Conservation (phyloP, 306 rosid genomes). For the Quercus engelmannii region DNA sequence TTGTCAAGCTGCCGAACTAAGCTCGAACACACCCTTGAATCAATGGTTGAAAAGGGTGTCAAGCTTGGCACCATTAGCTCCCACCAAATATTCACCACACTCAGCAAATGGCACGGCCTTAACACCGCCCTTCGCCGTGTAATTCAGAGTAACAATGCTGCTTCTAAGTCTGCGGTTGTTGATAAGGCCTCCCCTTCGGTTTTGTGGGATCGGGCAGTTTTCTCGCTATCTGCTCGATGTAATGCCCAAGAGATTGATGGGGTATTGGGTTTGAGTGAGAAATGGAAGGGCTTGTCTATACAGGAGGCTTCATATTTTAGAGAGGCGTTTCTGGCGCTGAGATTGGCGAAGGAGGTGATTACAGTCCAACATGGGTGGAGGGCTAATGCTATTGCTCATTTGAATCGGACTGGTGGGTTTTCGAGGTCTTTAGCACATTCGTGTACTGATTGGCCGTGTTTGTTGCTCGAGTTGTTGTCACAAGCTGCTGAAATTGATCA, state of each 20-base stretch:
- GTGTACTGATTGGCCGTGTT: conserved; percentile 87
- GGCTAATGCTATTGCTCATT: conserved; percentile 63
- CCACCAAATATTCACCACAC: conserved; percentile 57
- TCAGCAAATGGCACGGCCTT: conserved; percentile 71
- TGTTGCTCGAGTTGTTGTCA: conserved; percentile 80
- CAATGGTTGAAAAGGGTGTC: conserved; percentile 70
- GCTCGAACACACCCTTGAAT: conserved; percentile 73
- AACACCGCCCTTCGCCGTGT: conserved; percentile 46
- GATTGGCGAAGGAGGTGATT: conserved; percentile 75
- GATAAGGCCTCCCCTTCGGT: conserved; percentile 35
- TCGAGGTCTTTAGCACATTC: conserved; percentile 75
- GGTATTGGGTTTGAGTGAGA: conserved; percentile 44
- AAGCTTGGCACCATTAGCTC: conserved; percentile 63
- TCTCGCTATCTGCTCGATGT: conserved; percentile 43
- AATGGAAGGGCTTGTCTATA: conserved; percentile 37
- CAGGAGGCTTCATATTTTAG: conserved; percentile 74
- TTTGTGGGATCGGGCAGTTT: conserved; percentile 81
- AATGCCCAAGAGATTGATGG: conserved; percentile 52
- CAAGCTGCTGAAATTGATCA: conserved; percentile 84
- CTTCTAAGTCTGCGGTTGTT: conserved; percentile 26
- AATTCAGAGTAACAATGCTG: conserved; percentile 14
- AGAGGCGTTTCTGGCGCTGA: conserved; percentile 71
- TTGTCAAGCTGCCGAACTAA: conserved; percentile 51
- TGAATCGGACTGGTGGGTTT: conserved; percentile 53
- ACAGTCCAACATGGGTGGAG: conserved; percentile 64